Evolutionary conservation across 495 filamentous ascomycete species (phyloP).

Genomic region (Choiromyces venosus): DNA sequence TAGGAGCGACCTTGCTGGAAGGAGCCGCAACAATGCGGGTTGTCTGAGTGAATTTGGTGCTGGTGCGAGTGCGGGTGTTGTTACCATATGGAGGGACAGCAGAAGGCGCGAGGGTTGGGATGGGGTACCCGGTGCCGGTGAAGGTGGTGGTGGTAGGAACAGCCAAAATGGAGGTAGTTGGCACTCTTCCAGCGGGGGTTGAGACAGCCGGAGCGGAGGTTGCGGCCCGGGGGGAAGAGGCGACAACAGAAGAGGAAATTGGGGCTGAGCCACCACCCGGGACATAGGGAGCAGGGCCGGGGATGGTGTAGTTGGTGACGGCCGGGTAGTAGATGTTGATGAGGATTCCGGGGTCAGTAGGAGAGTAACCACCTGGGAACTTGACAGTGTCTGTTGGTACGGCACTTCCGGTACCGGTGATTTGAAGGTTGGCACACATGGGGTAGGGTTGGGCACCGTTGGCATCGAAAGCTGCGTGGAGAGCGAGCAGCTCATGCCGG

Average conservation of each 20-base stretch:
- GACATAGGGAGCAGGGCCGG: constrained; percentile 50
- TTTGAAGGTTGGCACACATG: constrained; percentile 67
- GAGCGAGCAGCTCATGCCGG: constrained; percentile 74
- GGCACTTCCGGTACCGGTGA: constrained; percentile 60
- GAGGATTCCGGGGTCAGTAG: constrained; percentile 52
- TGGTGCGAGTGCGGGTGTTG: constrained; percentile 13
- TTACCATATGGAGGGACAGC: constrained; percentile 15
- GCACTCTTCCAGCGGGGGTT: constrained; percentile 1
- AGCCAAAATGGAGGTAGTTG: neutral
- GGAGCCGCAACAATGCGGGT: neutral
- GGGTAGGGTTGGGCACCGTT: constrained; percentile 77
- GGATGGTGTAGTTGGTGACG: constrained; percentile 49
- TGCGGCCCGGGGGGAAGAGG: neutral
- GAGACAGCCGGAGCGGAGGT: neutral
- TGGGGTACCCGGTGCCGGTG: constrained; percentile 7
- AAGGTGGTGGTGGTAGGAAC: constrained; percentile 2
- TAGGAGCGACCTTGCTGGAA: neutral
- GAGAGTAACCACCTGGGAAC: constrained; percentile 59
- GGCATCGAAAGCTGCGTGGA: constrained; percentile 56
- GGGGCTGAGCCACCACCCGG: constrained; percentile 7
- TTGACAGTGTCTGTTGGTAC: constrained; percentile 53
- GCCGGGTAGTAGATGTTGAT: constrained; percentile 48
- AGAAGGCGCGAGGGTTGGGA: constrained; percentile 19
- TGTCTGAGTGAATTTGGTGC: neutral
- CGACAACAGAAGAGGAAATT: neutral